Evolutionary conservation across 176 grass and related monocot genomes (phyloP), one percentile per base, ranked within the genome.

Genomic region (Melocanna baccifera): DNA sequence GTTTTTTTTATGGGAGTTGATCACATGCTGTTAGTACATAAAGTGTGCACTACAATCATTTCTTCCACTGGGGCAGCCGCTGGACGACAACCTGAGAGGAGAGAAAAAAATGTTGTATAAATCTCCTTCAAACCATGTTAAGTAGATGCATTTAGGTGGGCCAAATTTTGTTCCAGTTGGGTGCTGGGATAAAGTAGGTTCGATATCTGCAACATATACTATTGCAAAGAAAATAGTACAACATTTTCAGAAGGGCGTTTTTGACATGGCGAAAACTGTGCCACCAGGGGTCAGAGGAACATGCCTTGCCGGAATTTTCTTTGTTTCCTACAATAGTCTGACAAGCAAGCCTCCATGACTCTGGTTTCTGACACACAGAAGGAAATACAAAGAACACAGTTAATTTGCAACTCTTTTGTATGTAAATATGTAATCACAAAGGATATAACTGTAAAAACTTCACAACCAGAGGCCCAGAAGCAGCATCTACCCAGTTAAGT

Each of bases 271-370:
- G 16, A 77, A 6, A 55, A 20, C 13, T 48, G 42, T 12, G 25
- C 50, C 50, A 19, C 30, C 1, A 48, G 53, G 42, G 39, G 7
- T 37, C 7, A 53, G 43, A 2, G 39, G 25, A 62, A 53, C 76
- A 29, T 90, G 89, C 91, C 93, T 98, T 95, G 91, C 96, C 96
- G 72, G 87, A 91, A 61, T 95, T 98, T 71, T 98, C 96, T 88
- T 95, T 95, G 59, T 94, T 92, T 43, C 96, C 93, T 22, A 98
- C 91, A 86, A 98, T 98, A 34, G 89, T 98, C 91, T 98, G 96
- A 75, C 96, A 98, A 58, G 93, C 88, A 41, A 98, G 89, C 75
- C 93, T 89, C 96, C 96, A 98, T 43, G 96, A 95, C 65, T 94
- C 93, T 10, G 96, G 93, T 86, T 98, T 98, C 96, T 98, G 85